phyloP scores from a whole-genome alignment of 768 basidiomycete species.

The Hygrocybe coccinea region DNA sequence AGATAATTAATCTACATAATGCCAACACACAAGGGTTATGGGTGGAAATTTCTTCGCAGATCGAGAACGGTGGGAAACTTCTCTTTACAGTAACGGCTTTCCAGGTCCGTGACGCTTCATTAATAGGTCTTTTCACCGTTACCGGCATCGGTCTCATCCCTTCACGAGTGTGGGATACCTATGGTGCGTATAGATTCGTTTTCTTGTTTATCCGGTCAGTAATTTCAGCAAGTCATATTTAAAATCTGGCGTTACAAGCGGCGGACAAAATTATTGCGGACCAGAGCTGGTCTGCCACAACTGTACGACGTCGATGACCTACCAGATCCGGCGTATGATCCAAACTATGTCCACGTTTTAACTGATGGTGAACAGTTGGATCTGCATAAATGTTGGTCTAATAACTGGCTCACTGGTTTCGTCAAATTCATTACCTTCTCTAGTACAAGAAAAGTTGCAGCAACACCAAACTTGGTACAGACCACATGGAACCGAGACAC shows the following conservation, averaged over 20 bases:
- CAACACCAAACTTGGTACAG: conserved; percentile 81
- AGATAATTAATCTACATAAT: conserved; percentile 69
- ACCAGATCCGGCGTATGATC: conserved; percentile 70
- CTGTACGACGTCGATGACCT: conserved; percentile 73
- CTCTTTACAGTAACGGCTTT: neutral
- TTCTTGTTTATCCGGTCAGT: conserved; percentile 6
- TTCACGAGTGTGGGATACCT: conserved; percentile 68
- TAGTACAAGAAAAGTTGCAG: conserved; percentile 67
- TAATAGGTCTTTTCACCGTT: conserved; percentile 65
- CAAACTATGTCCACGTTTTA: conserved; percentile 66
- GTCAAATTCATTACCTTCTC: conserved; percentile 4
- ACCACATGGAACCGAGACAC: conserved; percentile 79
- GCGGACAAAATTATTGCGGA: conserved; percentile 52
- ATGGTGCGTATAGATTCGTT: conserved; percentile 42
- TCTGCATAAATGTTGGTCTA: conserved; percentile 55
- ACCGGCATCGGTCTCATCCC: conserved; percentile 81
- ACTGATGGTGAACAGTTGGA: conserved; percentile 60
- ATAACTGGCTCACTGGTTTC: neutral
- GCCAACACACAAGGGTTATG: conserved; percentile 68
- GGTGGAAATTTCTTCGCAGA: conserved; percentile 74
- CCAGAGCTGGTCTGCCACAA: conserved; percentile 58
- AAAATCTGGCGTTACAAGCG: conserved; percentile 74
- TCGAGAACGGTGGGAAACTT: conserved; percentile 56
- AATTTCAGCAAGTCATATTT: conserved; percentile 47
- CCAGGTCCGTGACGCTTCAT: neutral